Conservation (phyloP, 2,329 filamentous ascomycete species). For the Sclerotinia sclerotiorum region DNA sequence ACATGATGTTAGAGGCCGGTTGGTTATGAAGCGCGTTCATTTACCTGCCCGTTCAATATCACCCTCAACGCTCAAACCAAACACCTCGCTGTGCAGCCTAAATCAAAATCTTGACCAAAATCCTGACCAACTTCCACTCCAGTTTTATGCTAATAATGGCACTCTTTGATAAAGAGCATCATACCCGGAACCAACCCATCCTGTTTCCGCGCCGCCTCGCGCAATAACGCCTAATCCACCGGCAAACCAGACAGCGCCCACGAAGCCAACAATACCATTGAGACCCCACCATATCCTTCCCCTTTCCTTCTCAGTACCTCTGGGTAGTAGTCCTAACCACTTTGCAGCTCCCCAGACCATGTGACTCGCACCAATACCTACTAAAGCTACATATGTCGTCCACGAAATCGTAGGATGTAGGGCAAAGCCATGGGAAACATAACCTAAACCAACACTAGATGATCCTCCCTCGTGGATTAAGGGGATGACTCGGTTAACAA, state of each 20-base stretch:
- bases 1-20: background rate
- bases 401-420: slow-evolving; percentile 66
- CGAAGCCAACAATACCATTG: slow-evolving; percentile 60
- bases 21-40: background rate
- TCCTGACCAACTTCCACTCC: background rate
- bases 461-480: slow-evolving; percentile 77
- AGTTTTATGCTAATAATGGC: slow-evolving; percentile 50
- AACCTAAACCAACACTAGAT: slow-evolving; percentile 80
- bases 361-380: slow-evolving; percentile 70
- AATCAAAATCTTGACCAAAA: background rate
- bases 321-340: slow-evolving; percentile 69
- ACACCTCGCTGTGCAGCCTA: slow-evolving; percentile 13
- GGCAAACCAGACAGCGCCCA: slow-evolving; percentile 73
- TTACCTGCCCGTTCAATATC: background rate
- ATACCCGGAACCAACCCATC: slow-evolving; percentile 80
- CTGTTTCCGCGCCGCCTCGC: slow-evolving; percentile 64
- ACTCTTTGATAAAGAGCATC: slow-evolving; percentile 68
- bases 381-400: slow-evolving; percentile 65
- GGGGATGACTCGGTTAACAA: slow-evolving; percentile 75
- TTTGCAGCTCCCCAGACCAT: slow-evolving; percentile 82
- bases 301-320: slow-evolving; percentile 53
- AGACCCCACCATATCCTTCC: slow-evolving; percentile 70
- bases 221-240: slow-evolving; percentile 79
- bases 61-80: background rate
- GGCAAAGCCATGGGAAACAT: slow-evolving; percentile 82